Evolutionary conservation across 192 early-diverging fungal genomes (phyloP).

Genomic region (Coemansia furcata): DNA sequence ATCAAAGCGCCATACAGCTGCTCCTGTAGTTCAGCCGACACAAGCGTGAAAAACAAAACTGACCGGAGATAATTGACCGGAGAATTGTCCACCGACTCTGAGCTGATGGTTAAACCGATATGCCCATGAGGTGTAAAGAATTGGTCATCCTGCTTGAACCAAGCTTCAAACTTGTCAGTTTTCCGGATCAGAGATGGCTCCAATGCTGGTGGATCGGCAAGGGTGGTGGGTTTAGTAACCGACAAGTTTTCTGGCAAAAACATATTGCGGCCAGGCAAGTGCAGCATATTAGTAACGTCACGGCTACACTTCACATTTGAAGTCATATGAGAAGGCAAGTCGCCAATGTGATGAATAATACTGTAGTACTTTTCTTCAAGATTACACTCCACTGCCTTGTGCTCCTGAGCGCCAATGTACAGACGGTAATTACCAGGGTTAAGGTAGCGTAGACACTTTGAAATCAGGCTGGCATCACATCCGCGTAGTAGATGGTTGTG

Average conservation of each 20-base stretch:
- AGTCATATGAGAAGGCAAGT: not conserved
- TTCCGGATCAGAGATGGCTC: constrained; percentile 13
- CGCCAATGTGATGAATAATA: constrained; percentile 63
- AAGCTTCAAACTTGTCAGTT: constrained; percentile 56
- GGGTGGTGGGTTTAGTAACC: not conserved
- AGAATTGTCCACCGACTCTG: not conserved
- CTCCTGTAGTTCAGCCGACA: constrained; percentile 58
- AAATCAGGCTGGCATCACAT: constrained; percentile 60
- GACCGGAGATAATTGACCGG: not conserved
- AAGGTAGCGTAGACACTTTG: constrained; percentile 58
- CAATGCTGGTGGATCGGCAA: not conserved
- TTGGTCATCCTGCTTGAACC: constrained; percentile 90
- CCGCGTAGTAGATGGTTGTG: constrained; percentile 62
- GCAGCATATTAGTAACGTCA: not conserved
- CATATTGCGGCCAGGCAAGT: constrained; percentile 6
- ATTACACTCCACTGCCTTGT: constrained; percentile 18
- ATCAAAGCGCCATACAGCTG: constrained; percentile 75
- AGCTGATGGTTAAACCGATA: constrained; percentile 58
- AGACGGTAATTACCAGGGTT: constrained; percentile 58
- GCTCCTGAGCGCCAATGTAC: not conserved
- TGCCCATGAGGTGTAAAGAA: constrained; percentile 83
- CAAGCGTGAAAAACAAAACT: not conserved
- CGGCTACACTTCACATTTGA: not conserved
- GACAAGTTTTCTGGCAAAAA: constrained; percentile 33
- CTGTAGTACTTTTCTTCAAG: constrained; percentile 72